Base-by-base conservation (phyloP, 2,329 filamentous ascomycete species). In the Boeremia lycopersici region DNA sequence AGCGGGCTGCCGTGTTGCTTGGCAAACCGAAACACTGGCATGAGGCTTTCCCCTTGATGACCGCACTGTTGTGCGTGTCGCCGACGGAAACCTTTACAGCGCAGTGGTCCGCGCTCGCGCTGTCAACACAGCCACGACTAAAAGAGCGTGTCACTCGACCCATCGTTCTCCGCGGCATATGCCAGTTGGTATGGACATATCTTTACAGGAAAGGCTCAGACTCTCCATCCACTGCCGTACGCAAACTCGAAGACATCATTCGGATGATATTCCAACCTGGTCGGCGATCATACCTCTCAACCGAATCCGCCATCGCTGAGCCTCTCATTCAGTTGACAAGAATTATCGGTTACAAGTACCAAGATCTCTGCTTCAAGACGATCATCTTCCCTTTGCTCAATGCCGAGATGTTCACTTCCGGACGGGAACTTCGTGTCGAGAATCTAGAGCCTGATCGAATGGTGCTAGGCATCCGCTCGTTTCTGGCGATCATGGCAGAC, bases 351-450 rank as follows among this genome's bases (percentile, higher is more conserved):
- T 97, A 89, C 78, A 96, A 91, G 70, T 86, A 96, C 64, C 93
- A 93, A 48, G 95, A 99, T 67, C 89, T 96, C 61, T 98, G 93
- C 75, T 96, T 98, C 75, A 86, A 88, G 63, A 90, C 82, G 41
- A 89, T 98, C 61, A 91, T 99, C n/a, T 98, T 97, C 65, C 95
- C 93, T 3, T 79, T 99, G 33, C 89, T 99, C 70, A 96, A 96
- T 70, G 91, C 92, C 1, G 93, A 97, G 47, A 80, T 92, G n/a
- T 95, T 97, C 71, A 82, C 84, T 26, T 85, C 87, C 15, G 82
- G 81, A 80, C 90, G 88, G 66, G 90, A 96, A 39, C 78, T 95
- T 36, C 92, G 86, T 69, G 89, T 97, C 26, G 95, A 98, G 69
- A 91, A 96, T 69, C 83, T 99, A 58, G 95, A 99, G 59, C 95